Evolutionary conservation across 2,329 filamentous ascomycete genomes (phyloP).

Genomic region (Apiospora koreana): DNA sequence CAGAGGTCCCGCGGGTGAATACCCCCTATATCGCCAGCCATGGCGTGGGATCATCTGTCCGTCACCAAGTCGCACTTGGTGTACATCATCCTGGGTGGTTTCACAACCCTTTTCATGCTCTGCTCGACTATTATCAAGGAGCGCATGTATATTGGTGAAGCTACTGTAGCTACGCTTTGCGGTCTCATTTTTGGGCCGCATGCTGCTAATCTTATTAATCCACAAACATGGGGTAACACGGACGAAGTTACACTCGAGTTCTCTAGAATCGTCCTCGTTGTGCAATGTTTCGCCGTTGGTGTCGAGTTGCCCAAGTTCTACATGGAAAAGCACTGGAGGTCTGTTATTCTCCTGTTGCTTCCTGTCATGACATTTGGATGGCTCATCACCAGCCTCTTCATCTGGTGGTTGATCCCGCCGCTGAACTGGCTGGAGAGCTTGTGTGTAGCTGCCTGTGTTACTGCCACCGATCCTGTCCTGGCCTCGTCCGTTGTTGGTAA

Average conservation of each 20-base stretch:
- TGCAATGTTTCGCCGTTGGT: conserved; percentile 90
- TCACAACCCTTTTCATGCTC: conserved; percentile 97
- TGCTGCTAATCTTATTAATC: conserved; percentile 79
- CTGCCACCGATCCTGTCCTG: conserved; percentile 93
- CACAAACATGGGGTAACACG: conserved; percentile 74
- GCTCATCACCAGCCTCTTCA: conserved; percentile 87
- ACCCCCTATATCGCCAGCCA: conserved; percentile 36
- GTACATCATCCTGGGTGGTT: conserved; percentile 96
- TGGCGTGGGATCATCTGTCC: conserved; percentile 79
- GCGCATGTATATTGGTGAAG: conserved; percentile 97
- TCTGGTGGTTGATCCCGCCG: conserved; percentile 84
- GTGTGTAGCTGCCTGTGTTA: conserved; percentile 87
- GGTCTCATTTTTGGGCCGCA: conserved; percentile 89
- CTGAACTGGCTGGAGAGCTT: conserved; percentile 90
- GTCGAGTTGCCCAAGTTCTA: conserved; percentile 91
- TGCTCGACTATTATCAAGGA: conserved; percentile 98
- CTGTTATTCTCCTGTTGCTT: conserved; percentile 81
- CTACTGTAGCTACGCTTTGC: conserved; percentile 86
- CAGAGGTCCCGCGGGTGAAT: conserved; percentile 13
- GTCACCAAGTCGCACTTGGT: conserved; percentile 97
- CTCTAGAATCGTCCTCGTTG: conserved; percentile 84
- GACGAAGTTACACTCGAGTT: conserved; percentile 89
- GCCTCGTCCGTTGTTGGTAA: conserved; percentile 98
- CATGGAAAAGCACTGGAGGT: conserved; percentile 98
- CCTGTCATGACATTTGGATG: conserved; percentile 98